A percentile compares a stretch with the other conserved stretches of the same genome.
phyloP scores from a whole-genome alignment of 1,139 yeast species.

The Candida glucosophila region DNA sequence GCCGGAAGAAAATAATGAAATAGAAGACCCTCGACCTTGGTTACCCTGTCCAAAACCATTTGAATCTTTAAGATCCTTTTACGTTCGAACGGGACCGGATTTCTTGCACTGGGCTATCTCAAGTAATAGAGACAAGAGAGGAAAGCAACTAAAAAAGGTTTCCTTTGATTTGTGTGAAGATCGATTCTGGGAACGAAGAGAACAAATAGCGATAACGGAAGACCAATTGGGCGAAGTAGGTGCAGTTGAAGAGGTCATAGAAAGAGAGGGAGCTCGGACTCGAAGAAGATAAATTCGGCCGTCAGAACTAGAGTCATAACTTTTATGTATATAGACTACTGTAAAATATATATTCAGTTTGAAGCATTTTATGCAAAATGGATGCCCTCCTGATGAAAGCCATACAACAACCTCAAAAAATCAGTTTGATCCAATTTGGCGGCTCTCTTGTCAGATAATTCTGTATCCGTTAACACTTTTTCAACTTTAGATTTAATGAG shows the following conservation, averaged over 20 bases:
- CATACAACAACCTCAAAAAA: slow-evolving; percentile 76
- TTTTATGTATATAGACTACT: slow-evolving; percentile 3
- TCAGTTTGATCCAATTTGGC: slow-evolving; percentile 94
- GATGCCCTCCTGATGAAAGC: slow-evolving; percentile 94
- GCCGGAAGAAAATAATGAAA: slow-evolving; percentile 58
- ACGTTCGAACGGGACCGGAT: slow-evolving; percentile 76
- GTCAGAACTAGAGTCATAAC: slow-evolving; percentile 2
- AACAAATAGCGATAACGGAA: slow-evolving; percentile 79
- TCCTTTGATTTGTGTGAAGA: slow-evolving; percentile 89
- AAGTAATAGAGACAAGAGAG: slow-evolving; percentile 77
- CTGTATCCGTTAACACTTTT: slow-evolving; percentile 70
- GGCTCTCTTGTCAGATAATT: slow-evolving; percentile 76
- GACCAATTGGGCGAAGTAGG: slow-evolving; percentile 85
- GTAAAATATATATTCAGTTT: slow-evolving; percentile 5
- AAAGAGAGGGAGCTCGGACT: slow-evolving; percentile 50
- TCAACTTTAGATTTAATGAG: slow-evolving; percentile 52
- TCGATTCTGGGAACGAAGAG: slow-evolving; percentile 99
- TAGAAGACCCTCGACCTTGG: slow-evolving; percentile 93
- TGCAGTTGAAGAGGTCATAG: slow-evolving; percentile 87
- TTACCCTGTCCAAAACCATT: slow-evolving; percentile 96
- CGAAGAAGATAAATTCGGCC: slow-evolving; percentile 27
- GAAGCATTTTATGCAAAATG: slow-evolving; percentile 65
- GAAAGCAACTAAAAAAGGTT: slow-evolving; percentile 80
- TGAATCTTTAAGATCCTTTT: slow-evolving; percentile 74
- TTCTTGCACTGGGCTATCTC: slow-evolving; percentile 92